Percentiles rank a stretch among this genome's conserved stretches.
Evolutionary conservation across 225 moss, liverwort and hornwort genomes (phyloP).

Genomic region (Neckera pumila): DNA sequence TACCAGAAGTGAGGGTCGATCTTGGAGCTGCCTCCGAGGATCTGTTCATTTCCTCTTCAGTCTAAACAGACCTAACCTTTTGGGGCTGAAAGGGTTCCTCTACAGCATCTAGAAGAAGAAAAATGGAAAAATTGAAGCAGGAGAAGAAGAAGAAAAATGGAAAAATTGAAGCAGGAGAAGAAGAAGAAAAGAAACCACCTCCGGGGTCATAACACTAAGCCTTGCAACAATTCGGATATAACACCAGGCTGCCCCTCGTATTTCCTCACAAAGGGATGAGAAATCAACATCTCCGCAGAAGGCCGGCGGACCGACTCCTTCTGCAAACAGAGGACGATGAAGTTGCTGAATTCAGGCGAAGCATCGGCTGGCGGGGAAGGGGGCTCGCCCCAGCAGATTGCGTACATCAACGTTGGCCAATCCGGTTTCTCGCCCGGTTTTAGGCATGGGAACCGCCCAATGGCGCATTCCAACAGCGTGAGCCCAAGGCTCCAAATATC

Average conservation of each 20-base stretch:
- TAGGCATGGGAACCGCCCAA: slow-evolving; percentile 84
- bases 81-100: slow-evolving; percentile 9
- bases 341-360: slow-evolving; percentile 74
- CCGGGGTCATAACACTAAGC: slow-evolving; percentile 3
- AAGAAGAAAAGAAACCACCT: not conserved
- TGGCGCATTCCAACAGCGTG: slow-evolving; percentile 76
- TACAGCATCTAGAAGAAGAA: slow-evolving; percentile 16
- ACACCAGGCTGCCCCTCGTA: slow-evolving; percentile 54
- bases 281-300: slow-evolving; percentile 59
- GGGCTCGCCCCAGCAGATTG: slow-evolving; percentile 80
- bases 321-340: slow-evolving; percentile 74
- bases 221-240: slow-evolving; percentile 56
- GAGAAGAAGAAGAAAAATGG: not conserved
- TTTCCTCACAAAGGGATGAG: slow-evolving; percentile 62
- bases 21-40: slow-evolving; percentile 1
- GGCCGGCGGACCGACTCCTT: slow-evolving; percentile 71
- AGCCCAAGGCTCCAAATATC: slow-evolving; percentile 98
- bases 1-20: not conserved
- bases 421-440: slow-evolving; percentile 83
- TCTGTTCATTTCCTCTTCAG: slow-evolving; percentile 1
- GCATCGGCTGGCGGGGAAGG: slow-evolving; percentile 72
- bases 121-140: not conserved
- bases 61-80: slow-evolving; percentile 10
- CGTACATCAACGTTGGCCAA: slow-evolving; percentile 89
- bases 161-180: not conserved